Conservation (phyloP, 2,329 filamentous ascomycete species). For the Cladosporium colombiae region DNA sequence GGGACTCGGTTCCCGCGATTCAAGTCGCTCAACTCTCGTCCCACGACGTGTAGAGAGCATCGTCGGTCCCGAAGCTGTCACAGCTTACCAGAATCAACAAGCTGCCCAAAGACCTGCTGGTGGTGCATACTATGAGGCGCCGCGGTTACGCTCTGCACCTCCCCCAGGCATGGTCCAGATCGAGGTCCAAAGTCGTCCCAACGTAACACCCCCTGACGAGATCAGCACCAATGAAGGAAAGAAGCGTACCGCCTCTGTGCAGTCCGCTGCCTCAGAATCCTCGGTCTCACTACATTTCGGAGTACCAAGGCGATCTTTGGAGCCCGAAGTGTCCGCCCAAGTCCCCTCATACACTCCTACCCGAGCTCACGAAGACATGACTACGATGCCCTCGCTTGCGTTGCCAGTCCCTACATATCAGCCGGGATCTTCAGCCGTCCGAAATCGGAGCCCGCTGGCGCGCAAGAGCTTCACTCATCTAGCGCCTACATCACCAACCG, state of each 20-base stretch:
- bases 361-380: neutral
- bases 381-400: neutral
- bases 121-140: conserved; percentile 43
- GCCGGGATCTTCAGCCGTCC: conserved; percentile 19
- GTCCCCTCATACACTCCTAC: conserved; percentile 33
- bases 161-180: neutral
- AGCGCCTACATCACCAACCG: conserved; percentile 23
- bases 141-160: neutral
- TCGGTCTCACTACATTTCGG: conserved; percentile 28
- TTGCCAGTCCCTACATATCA: conserved; percentile 20
- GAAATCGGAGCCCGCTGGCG: conserved; percentile 48
- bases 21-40: neutral
- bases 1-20: conserved; percentile 47
- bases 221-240: neutral
- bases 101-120: conserved; percentile 46
- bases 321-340: conserved; percentile 26
- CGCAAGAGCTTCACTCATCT: conserved; percentile 43
- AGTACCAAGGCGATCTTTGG: conserved; percentile 24
- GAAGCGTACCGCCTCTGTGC: neutral
- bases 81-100: conserved; percentile 71
- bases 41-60: conserved; percentile 72
- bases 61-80: conserved; percentile 72
- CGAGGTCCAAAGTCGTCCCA: neutral
- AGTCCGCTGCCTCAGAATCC: neutral
- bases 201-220: neutral